Conservation (phyloP, 1,284 basidiomycete species). For the Ustilago tritici region DNA sequence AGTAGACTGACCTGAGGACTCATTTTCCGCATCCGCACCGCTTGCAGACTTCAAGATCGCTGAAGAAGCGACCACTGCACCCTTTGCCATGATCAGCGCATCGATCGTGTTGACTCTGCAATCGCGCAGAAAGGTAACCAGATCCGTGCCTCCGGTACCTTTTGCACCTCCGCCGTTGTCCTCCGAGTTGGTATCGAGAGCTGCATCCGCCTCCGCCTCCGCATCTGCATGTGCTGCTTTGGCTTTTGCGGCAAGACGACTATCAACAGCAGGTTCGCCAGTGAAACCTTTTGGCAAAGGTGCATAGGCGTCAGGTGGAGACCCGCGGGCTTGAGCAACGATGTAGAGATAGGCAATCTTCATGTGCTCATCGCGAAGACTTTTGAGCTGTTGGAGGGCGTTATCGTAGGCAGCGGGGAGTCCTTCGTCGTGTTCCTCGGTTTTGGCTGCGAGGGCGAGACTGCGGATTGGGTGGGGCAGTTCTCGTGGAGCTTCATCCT, state of each 20-base stretch:
- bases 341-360: conserved; percentile 85
- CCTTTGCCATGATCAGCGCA: conserved; percentile 52
- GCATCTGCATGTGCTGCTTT: conserved; percentile 18
- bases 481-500: conserved; percentile 5
- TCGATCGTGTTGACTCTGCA: conserved; percentile 63
- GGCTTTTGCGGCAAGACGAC: conserved; percentile 25
- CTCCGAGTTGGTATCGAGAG: conserved; percentile 36
- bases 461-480: conserved; percentile 56
- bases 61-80: conserved; percentile 11
- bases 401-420: conserved; percentile 75
- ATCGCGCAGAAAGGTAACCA: conserved; percentile 61
- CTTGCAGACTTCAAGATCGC: neutral
- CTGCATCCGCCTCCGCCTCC: conserved; percentile 26
- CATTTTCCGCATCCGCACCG: neutral
- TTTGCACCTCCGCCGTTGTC: conserved; percentile 46
- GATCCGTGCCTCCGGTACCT: conserved; percentile 66
- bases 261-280: conserved; percentile 25
- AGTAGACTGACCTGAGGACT: conserved; percentile 47
- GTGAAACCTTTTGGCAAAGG: conserved; percentile 51
- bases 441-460: conserved; percentile 49
- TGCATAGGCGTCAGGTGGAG: conserved; percentile 55
- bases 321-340: conserved; percentile 57
- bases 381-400: conserved; percentile 80
- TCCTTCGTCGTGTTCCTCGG: conserved; percentile 41
- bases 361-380: conserved; percentile 88